Base-by-base conservation (phyloP, 1,139 yeast species). In the Wickerhamomyces sp. region DNA sequence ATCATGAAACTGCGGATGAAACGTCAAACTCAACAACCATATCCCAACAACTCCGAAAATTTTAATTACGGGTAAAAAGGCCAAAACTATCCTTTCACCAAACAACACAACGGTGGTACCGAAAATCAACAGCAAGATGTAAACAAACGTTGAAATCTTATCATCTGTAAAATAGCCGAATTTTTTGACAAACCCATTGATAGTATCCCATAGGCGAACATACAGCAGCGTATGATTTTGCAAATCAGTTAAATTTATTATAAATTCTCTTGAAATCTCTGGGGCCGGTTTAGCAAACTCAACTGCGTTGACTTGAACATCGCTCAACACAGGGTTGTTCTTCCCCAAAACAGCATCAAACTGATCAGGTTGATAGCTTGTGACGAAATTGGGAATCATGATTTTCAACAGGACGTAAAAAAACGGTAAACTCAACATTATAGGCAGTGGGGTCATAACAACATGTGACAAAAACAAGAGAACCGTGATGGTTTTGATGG, bases 181-280 rank as follows among this genome's bases (percentile, higher is more conserved):
- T 41, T 75, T 76, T 19, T 64, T 59, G 19, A 84, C 64, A 32
- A 73, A 40, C 53, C 68, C 61, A 17, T 68, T 62, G 6, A 74
- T 39, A 23, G 67, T 64, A 57, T 87, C 93, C 67, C 79, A 86
- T 0, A 66, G 59, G n/a, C 62, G 57, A 10, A 82, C 76, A 51
- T 79, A 85, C 14, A 78, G 55, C n/a, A 78, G 57, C 87, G 84
- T 81, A 47, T 78, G 81, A 55, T 87, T 87, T 52, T 87, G 96
- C 37, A 87, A 66, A 59, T 87, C 96, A 1, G 94, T 85, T 47
- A 85, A 64, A 55, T 87, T 87, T 42, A 87, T 58, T 19, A 81
- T 61, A 54, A 86, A 87, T 54, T 87, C 95, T 36, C 85, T 69
- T 15, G 91, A 78, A 32, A 84, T 67, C 54, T 86, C 87, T 2